phyloP scores from a whole-genome alignment of 2,329 filamentous ascomycete species.

The Apiospora sp. region DNA sequence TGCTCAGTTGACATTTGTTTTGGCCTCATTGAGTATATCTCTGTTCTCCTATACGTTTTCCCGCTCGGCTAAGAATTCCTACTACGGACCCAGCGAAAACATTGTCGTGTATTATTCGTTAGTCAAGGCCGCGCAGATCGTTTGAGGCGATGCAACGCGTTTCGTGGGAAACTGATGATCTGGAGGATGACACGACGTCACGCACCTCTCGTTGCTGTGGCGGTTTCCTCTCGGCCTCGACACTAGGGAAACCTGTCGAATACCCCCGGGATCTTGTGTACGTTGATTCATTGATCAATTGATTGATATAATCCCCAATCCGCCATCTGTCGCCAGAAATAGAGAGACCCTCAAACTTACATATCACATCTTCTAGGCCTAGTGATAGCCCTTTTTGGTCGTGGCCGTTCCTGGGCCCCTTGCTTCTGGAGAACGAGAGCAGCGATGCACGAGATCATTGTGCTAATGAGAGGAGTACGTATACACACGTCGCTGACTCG shows the following conservation, averaged over 20 bases:
- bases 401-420: slow-evolving; percentile 69
- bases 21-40: background rate
- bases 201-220: slow-evolving; percentile 11
- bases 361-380: background rate
- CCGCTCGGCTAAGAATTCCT: background rate
- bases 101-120: background rate
- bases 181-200: slow-evolving; percentile 23
- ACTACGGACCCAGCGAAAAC: background rate
- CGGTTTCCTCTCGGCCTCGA: slow-evolving; percentile 2
- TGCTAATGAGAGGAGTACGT: slow-evolving; percentile 76
- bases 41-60: background rate
- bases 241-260: slow-evolving; percentile 53
- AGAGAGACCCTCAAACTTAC: background rate
- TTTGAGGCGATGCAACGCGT: background rate
- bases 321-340: background rate
- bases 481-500: background rate
- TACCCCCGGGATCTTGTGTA: slow-evolving; percentile 50
- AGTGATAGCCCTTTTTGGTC: slow-evolving; percentile 52
- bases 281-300: background rate
- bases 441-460: slow-evolving; percentile 82
- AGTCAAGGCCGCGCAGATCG: background rate
- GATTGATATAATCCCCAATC: background rate
- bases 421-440: slow-evolving; percentile 77
- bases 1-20: background rate
- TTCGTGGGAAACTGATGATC: slow-evolving; percentile 8